phyloP scores from a whole-genome alignment of 1,284 basidiomycete genomes.

The Peniophora sp. region DNA sequence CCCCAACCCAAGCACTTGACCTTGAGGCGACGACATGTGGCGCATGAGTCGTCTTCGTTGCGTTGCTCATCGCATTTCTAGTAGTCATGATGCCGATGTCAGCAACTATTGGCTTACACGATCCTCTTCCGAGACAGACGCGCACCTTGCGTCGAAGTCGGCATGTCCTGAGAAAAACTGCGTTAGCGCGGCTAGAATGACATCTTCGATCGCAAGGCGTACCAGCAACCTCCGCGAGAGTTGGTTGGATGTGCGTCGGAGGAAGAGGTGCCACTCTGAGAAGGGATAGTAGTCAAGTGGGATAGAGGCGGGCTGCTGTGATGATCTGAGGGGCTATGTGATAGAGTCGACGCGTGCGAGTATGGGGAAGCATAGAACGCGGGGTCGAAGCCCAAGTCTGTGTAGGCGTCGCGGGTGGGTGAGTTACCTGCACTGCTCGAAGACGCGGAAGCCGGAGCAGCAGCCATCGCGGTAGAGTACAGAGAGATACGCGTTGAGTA shows the following conservation, averaged over 20 bases:
- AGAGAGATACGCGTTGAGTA: no score
- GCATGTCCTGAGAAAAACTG: conserved; percentile 52
- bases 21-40: conserved; percentile 66
- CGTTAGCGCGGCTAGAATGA: conserved; percentile 3
- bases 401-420: not conserved
- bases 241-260: conserved; percentile 43
- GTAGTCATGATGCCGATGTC: conserved; percentile 1
- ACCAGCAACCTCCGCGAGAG: conserved; percentile 11
- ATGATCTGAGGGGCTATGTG: not conserved
- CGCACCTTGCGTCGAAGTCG: conserved; percentile 70
- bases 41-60: conserved; percentile 61
- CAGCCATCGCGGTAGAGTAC: no score
- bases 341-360: not conserved
- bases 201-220: conserved; percentile 5
- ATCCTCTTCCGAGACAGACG: conserved; percentile 9
- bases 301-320: not conserved
- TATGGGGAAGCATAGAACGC: not conserved
- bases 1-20: conserved; percentile 80
- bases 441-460: no score
- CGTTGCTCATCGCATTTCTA: conserved; percentile 78
- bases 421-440: no score
- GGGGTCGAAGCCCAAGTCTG: not conserved
- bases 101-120: conserved; percentile 9
- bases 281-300: not conserved
- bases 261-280: conserved; percentile 6